These are phyloP conservation scores for Isoetes taiwanensis DNA, from an alignment of 75 land plant species.

Conservation along the genomic window DNA sequence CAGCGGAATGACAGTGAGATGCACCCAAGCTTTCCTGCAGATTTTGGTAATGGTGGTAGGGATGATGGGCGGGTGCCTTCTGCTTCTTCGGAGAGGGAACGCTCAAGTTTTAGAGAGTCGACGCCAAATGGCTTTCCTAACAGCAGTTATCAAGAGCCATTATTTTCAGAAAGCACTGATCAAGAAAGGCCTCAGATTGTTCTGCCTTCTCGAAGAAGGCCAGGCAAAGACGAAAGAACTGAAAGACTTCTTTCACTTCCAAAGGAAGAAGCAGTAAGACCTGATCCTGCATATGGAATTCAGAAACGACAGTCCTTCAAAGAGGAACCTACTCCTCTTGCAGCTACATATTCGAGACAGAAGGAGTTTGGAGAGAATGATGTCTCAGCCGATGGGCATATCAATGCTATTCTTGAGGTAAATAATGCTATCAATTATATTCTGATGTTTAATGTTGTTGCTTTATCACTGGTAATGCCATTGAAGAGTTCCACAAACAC, in stretches of 20 bases:
- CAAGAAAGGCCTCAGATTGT: slow-evolving; percentile 5
- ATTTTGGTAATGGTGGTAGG: slow-evolving; percentile 14
- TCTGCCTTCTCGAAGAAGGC: neutral
- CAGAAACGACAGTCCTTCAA: too few species aligned
- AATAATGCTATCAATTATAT: neutral
- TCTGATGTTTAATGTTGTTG: too few species aligned
- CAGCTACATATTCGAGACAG: too few species aligned
- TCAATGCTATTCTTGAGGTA: slow-evolving; percentile 85
- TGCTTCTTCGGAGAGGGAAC: slow-evolving; percentile 31
- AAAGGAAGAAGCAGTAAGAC: too few species aligned
- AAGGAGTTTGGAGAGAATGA: slow-evolving; percentile 29
- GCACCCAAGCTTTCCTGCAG: slow-evolving; percentile 23
- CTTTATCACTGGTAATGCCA: too few species aligned
- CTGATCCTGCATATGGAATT: too few species aligned
- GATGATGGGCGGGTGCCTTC: slow-evolving; percentile 28
- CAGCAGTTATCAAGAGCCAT: neutral
- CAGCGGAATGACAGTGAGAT: slow-evolving; percentile 29
- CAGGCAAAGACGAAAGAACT: neutral
- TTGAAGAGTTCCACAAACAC: too few species aligned
- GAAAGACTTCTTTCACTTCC: too few species aligned
- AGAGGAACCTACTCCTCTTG: too few species aligned
- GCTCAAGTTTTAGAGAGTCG: slow-evolving; percentile 24
- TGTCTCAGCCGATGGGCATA: slow-evolving; percentile 59
- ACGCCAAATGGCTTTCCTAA: too few species aligned
- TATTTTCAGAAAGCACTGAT: neutral